Conservation (phyloP, 306 rosid genomes). For the Dalbergia oliveri region DNA sequence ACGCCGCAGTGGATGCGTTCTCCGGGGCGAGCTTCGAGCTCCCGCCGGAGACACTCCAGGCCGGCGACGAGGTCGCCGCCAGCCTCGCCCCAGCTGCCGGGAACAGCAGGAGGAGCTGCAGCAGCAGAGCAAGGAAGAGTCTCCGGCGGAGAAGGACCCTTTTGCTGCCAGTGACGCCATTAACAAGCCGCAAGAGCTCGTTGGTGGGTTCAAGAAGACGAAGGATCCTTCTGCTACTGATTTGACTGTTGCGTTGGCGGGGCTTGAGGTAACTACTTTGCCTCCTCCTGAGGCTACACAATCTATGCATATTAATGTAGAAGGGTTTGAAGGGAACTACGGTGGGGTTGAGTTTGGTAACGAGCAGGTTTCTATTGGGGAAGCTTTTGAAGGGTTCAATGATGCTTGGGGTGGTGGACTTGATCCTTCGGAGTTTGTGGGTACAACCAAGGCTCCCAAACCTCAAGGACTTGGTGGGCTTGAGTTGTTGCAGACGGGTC, state of each 20-base stretch:
- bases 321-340: constrained; percentile 96
- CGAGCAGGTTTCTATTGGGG: constrained; percentile 80
- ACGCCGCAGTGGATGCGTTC: constrained; percentile 69
- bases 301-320: constrained; percentile 85
- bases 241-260: constrained; percentile 78
- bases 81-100: constrained; percentile 58
- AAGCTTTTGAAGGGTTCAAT: constrained; percentile 87
- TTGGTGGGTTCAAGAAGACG: constrained; percentile 83
- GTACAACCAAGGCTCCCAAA: constrained; percentile 63
- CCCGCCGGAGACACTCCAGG: constrained; percentile 82
- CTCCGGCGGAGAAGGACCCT: constrained; percentile 73
- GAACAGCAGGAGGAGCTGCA: constrained; percentile 67
- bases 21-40: constrained; percentile 65
- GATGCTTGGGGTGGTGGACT: constrained; percentile 99
- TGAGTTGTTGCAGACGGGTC: constrained; percentile 88
- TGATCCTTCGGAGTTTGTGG: constrained; percentile 90
- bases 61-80: constrained; percentile 77
- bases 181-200: constrained; percentile 79
- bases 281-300: constrained; percentile 95
- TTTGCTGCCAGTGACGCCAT: constrained; percentile 94
- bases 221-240: constrained; percentile 83
- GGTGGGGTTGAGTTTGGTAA: constrained; percentile 93
- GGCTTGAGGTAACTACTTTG: constrained; percentile 87
- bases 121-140: constrained; percentile 64
- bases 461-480: constrained; percentile 92